Evolutionary conservation across 164 flowering plant genomes (phyloP).

Genomic region (Warburgia ugandensis): DNA sequence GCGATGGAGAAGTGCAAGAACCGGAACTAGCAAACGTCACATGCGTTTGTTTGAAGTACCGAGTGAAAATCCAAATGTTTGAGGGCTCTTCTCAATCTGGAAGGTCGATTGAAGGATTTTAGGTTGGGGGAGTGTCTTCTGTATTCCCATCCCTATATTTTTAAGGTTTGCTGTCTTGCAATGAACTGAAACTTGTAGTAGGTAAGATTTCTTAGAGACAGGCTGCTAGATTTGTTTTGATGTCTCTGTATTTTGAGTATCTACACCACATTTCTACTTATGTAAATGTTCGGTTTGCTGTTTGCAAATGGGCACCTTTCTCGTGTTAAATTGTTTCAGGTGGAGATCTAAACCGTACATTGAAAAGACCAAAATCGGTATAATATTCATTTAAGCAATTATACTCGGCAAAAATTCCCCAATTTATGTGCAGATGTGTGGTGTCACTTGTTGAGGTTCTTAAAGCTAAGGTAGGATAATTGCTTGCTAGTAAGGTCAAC

Average conservation of each 20-base stretch:
- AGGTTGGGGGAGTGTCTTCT: too few species aligned
- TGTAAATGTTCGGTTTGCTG: constrained; percentile 39
- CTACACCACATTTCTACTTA: constrained; percentile 14
- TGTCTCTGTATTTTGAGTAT: constrained; percentile 25
- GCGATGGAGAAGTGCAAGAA: constrained; percentile 65
- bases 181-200: constrained; percentile 17
- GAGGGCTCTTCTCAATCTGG: constrained; percentile 4
- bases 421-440: too few species aligned
- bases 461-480: too few species aligned
- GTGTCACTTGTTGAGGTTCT: too few species aligned
- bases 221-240: constrained; percentile 5
- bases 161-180: constrained; percentile 19
- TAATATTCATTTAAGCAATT: too few species aligned
- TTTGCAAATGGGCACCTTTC: constrained; percentile 13
- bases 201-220: constrained; percentile 12
- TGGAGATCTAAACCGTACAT: too few species aligned
- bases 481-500: too few species aligned
- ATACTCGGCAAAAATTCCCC: too few species aligned
- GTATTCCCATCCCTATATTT: constrained; percentile 1
- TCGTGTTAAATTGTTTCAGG: too few species aligned
- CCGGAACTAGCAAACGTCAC: constrained; percentile 24
- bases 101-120: not conserved
- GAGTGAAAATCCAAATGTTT: not conserved
- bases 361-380: too few species aligned
- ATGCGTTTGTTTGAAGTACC: too few species aligned